Evolutionary conservation across 495 filamentous ascomycete species (phyloP), one percentile per base, ranked within the genome.

Genomic region (Aspergillus indologenus): DNA sequence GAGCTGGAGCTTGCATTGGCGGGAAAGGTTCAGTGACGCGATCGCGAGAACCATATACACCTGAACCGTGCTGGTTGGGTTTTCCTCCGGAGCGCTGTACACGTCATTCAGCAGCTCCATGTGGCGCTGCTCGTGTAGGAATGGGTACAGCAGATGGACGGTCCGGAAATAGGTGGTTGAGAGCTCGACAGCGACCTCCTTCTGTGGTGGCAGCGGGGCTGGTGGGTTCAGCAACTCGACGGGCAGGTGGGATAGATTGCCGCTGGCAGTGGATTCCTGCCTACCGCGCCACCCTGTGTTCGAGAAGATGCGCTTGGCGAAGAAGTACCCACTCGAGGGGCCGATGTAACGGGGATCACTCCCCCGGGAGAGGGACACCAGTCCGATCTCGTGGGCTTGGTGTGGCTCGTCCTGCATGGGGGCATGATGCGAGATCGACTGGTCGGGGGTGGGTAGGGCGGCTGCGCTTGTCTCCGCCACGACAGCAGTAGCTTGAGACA

Each of bases 41-140:
- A 80, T 74, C 6, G 77, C 75, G 2, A 80, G 53, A 9, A 80
- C 77, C 74, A 80, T 77, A 56, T 72, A 75, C 5, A 77, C 69
- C 45, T 79, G 77, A 48, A 77, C 79, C 14, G 59, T 60, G 6
- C 58, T 64, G 1, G 68, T 43, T 7, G 71, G 65, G 22, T 66
- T 55, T 3, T 45, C 54, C 19, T 53, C 59, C 9, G 63, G 56
- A 2, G 54, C 54, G 1, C 58, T 51, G 49, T 77, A 78, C 20
- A 79, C 61, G 15, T 55, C 64, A 21, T 72, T 59, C 8, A 79
- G 61, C 2, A 62, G 60, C 18, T 63, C 57, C 62, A 75, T 65
- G 52, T 79, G 73, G 19, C 74, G 68, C 8, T 68, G 75, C 34
- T 73, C 56, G 52, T 80, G 76, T 3, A 80, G 59, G 53, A 79